Evolutionary conservation across 129 eudicot genomes (phyloP).

Genomic region (Gnaphalium uliginosum): DNA sequence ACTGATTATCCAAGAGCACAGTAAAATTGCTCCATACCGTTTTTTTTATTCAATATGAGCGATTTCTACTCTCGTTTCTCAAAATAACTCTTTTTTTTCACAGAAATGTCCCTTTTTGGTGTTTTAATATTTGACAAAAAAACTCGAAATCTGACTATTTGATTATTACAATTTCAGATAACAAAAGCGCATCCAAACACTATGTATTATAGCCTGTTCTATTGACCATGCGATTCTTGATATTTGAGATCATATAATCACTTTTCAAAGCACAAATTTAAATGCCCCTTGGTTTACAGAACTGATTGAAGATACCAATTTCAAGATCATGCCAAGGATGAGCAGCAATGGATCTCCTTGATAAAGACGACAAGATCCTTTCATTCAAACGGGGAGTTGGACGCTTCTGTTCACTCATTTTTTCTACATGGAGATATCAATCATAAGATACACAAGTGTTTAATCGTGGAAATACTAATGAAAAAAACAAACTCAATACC

Average conservation of each 20-base stretch:
- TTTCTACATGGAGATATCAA: conserved; percentile 14
- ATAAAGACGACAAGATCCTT: conserved; percentile 49
- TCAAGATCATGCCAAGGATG: conserved; percentile 69
- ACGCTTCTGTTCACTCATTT: conserved; percentile 41
- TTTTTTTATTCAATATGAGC: too few species aligned
- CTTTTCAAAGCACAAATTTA: not conserved
- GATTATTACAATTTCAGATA: not conserved
- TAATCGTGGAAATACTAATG: not conserved
- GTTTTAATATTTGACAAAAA: too few species aligned
- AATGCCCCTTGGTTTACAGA: not conserved
- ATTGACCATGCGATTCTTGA: not conserved
- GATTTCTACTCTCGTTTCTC: too few species aligned
- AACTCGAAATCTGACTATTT: not conserved
- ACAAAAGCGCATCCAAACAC: not conserved
- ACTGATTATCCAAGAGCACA: not conserved
- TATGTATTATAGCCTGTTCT: not conserved
- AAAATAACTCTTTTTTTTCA: too few species aligned
- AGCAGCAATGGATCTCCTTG: conserved; percentile 53
- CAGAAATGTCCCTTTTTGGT: too few species aligned
- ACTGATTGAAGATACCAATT: conserved; percentile 31
- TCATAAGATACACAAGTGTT: not conserved
- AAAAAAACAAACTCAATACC: not conserved
- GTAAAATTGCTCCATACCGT: too few species aligned
- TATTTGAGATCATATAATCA: not conserved
- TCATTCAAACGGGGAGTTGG: conserved; percentile 50